phyloP scores from a whole-genome alignment of 2,329 filamentous ascomycete genomes.

The Alternaria postmessia region DNA sequence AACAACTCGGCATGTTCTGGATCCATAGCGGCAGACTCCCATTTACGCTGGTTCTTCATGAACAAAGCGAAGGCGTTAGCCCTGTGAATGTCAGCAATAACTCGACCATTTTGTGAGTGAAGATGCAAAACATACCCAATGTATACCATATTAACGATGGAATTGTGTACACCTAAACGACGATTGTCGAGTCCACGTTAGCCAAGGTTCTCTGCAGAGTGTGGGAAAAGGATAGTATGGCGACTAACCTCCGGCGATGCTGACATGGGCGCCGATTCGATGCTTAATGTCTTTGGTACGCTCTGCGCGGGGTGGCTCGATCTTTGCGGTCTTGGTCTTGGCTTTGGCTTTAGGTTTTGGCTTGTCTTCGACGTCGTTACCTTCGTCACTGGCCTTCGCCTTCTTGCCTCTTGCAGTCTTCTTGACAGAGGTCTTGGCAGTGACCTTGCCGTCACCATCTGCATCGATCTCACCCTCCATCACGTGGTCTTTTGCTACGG shows the following conservation, averaged over 20 bases:
- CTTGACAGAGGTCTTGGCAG: background rate
- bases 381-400: conserved; percentile 1
- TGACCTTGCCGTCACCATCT: conserved; percentile 16
- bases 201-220: conserved; percentile 11
- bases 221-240: background rate
- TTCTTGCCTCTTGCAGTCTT: conserved; percentile 4
- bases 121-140: conserved; percentile 64
- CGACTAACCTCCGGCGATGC: conserved; percentile 79
- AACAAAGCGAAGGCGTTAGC: conserved; percentile 95
- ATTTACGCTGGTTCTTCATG: conserved; percentile 95
- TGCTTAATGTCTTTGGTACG: conserved; percentile 78
- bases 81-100: conserved; percentile 53
- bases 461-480: background rate
- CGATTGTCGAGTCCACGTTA: conserved; percentile 28
- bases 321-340: conserved; percentile 54
- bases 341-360: conserved; percentile 44
- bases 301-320: conserved; percentile 70
- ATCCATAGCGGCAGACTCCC: conserved; percentile 81
- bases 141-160: conserved; percentile 76
- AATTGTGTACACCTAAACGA: conserved; percentile 81
- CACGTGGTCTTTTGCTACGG: background rate
- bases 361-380: conserved; percentile 3
- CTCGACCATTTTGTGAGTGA: background rate
- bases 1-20: conserved; percentile 74
- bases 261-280: conserved; percentile 92